These are phyloP conservation scores for Dissophora globulifera DNA, from an alignment of 192 early-diverging fungal species.

Conservation along the genomic window DNA sequence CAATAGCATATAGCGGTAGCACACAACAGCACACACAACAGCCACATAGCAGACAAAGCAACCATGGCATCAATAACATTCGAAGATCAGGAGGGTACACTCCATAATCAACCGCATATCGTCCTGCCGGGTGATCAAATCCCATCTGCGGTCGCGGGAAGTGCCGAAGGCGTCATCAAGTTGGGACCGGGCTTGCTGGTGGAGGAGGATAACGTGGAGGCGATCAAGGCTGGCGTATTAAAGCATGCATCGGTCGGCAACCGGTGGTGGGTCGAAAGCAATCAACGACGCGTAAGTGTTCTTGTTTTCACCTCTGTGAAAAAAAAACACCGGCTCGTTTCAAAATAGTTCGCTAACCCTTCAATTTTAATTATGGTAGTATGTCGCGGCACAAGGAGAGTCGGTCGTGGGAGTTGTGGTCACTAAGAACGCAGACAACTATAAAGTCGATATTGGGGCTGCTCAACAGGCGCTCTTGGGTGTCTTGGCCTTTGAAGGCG, in stretches of 20 bases:
- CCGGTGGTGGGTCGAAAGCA: constrained; percentile 84
- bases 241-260: constrained; percentile 63
- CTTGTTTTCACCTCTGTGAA: too few relatives aligned
- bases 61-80: constrained; percentile 23
- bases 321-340: too few relatives aligned
- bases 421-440: constrained; percentile 76
- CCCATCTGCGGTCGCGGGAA: constrained; percentile 29
- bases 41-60: neutral
- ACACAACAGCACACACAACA: neutral
- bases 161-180: constrained; percentile 59
- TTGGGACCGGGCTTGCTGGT: constrained; percentile 89
- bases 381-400: constrained; percentile 88
- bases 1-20: neutral
- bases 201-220: constrained; percentile 67
- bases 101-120: constrained; percentile 30
- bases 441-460: constrained; percentile 93
- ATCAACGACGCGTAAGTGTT: constrained; percentile 75
- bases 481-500: constrained; percentile 92
- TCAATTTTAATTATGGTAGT: constrained; percentile 61
- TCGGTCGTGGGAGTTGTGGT: constrained; percentile 87
- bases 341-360: neutral
- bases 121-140: constrained; percentile 68
- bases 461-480: constrained; percentile 85
- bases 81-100: constrained; percentile 3
- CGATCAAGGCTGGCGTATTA: constrained; percentile 81